Base-by-base conservation (phyloP, 345 rosid genomes). In the Citrus sinensis region DNA sequence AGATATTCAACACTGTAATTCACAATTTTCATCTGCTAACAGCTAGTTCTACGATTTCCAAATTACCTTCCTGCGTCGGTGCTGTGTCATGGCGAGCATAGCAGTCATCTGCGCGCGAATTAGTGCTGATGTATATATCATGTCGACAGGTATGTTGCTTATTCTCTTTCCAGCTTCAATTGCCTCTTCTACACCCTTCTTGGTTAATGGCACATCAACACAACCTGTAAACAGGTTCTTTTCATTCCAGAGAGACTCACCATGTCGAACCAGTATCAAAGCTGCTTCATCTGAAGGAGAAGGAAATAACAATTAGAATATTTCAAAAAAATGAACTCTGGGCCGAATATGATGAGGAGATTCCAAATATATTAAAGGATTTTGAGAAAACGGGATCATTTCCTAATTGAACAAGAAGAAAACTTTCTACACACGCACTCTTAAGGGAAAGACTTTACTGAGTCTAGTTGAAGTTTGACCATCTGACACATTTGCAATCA, bases 51-150 rank as follows among this genome's bases (percentile, higher is more conserved):
- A 51, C 5, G 25, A 19, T 78, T 67, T 27, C 27, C 14, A 4
- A 66, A 39, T 73, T 83, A 95, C 99, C 97, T 93, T 97, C 83
- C 76, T 92, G 79, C 93, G 89, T 1, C 98, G 97, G 82, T 96
- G 99, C 85, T 96, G 97, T 54, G 92, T 94, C 98, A 96, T 96
- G 37, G 99, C 99, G 82, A 94, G 97, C 98, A 94, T 92, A 5
- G 98, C 99, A 3, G 99, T 96, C 98, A 94, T 96, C 80, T 97
- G 98, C 11, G 99, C 98, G 82, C 98, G 98, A 77, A 97, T 94
- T 49, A 97, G 82, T 56, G 98, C 88, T 0, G 98, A 96, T 5
- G 99, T 94, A 67, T 85, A 96, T 79, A 96, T 96, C 91, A 90
- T 85, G 90, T 96, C 98, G 2, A 96, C 87, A 60, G 99, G 99